These are phyloP conservation scores for Fraxinus floribunda DNA, from an alignment of 305 asterid species.

Conservation along the genomic window DNA sequence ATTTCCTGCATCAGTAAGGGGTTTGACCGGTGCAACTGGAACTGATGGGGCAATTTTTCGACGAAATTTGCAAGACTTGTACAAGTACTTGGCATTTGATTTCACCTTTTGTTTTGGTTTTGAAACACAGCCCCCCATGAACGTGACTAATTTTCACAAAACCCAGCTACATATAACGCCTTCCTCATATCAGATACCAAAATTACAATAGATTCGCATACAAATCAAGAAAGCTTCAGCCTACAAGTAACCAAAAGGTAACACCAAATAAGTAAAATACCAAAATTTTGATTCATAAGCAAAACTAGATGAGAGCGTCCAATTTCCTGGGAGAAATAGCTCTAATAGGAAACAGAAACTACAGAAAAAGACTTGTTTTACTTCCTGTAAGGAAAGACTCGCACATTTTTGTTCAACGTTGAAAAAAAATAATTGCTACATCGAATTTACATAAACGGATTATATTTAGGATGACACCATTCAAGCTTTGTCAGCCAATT, in stretches of 20 bases:
- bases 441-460: not conserved
- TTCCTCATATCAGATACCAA: conserved; percentile 10
- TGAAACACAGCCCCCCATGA: conserved; percentile 89
- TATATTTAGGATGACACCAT: not conserved
- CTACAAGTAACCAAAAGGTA: not conserved
- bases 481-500: not conserved
- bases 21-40: conserved; percentile 48
- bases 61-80: conserved; percentile 50
- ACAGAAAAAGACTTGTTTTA: not conserved
- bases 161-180: conserved; percentile 8
- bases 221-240: not conserved
- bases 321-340: not conserved
- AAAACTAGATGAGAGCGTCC: not conserved
- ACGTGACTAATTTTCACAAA: conserved; percentile 28
- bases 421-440: not conserved
- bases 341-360: not conserved
- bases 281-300: not conserved
- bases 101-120: conserved; percentile 54
- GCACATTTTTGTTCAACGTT: not conserved
- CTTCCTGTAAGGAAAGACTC: not conserved
- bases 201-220: conserved; percentile 2
- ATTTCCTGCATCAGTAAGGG: conserved; percentile 28
- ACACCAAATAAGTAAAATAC: not conserved
- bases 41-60: conserved; percentile 57
- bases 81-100: conserved; percentile 49